Conservation (phyloP, 139 green algal genomes). For the Chlorella sp. region DNA sequence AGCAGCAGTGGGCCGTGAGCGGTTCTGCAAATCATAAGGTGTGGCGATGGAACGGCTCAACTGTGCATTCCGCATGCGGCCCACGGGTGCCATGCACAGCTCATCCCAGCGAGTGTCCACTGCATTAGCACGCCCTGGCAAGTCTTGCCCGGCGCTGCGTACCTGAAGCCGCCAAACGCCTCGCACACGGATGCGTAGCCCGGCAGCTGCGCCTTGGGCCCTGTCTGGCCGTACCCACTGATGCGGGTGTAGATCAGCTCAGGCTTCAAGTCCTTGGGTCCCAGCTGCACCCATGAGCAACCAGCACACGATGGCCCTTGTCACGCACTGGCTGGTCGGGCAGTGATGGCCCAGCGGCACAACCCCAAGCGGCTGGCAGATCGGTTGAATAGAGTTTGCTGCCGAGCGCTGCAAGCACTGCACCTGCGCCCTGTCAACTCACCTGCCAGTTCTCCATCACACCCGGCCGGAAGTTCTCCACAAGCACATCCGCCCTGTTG, state of each 20-base stretch:
- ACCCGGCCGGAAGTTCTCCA: conserved; percentile 87
- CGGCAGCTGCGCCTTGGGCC: conserved; percentile 58
- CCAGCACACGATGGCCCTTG: no score
- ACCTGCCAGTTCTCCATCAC: conserved; percentile 79
- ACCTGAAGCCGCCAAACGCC: conserved; percentile 67
- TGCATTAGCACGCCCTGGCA: no score
- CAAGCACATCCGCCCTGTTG: conserved; percentile 63
- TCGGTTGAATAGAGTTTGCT: not conserved
- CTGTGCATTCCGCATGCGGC: no score
- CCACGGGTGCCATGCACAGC: no score
- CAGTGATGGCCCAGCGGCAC: no score
- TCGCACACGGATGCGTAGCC: conserved; percentile 77
- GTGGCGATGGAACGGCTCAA: no score
- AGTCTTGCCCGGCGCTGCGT: no score
- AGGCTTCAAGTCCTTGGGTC: conserved; percentile 64
- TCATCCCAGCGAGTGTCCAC: no score
- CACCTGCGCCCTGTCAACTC: conserved; percentile 59
- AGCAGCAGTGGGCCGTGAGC: no score
- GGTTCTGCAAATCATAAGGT: no score
- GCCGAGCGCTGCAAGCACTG: not conserved
- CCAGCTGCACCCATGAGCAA: not conserved
- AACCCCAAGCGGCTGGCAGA: no score
- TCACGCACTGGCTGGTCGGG: no score
- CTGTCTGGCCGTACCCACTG: conserved; percentile 82
- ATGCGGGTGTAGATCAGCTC: conserved; percentile 81